A percentile compares a stretch with the other conserved stretches of the same genome.
phyloP scores from a whole-genome alignment of 257 asterid genomes.

The Paulownia fortunei region DNA sequence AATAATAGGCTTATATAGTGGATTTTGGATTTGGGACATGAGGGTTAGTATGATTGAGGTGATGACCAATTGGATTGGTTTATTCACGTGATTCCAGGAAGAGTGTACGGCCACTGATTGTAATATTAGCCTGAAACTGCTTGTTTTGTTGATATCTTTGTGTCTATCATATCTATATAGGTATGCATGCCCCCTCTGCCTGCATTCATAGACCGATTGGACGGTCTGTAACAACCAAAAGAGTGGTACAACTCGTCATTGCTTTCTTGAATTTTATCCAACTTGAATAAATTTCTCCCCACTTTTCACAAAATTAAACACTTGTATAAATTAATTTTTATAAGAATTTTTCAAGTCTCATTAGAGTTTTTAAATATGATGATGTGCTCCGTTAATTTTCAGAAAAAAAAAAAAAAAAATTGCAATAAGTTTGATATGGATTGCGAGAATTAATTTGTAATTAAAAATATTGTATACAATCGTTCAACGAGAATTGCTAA shows the following conservation, averaged over 20 bases:
- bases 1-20: not conserved
- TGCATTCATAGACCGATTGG: conserved; percentile 33
- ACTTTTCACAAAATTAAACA: not conserved
- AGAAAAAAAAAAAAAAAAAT: too few relatives aligned
- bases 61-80: conserved; percentile 34
- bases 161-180: not conserved
- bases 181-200: not conserved
- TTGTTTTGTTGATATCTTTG: conserved; percentile 3
- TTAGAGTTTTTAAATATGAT: too few relatives aligned
- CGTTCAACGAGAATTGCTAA: too few relatives aligned
- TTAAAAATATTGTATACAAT: too few relatives aligned
- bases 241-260: conserved; percentile 16
- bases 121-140: conserved; percentile 31
- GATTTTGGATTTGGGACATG: conserved; percentile 6
- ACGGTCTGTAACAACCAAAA: conserved; percentile 36
- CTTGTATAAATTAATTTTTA: too few relatives aligned
- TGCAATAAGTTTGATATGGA: too few relatives aligned
- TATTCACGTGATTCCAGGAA: conserved; percentile 53
- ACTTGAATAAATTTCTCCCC: not conserved
- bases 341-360: too few relatives aligned
- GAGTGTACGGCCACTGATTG: conserved; percentile 37
- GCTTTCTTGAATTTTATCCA: conserved; percentile 16
- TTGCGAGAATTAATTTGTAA: too few relatives aligned
- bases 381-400: too few relatives aligned
- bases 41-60: conserved; percentile 42